phyloP scores from a whole-genome alignment of 2,329 filamentous ascomycete genomes.

The Escovopsis weberi region DNA sequence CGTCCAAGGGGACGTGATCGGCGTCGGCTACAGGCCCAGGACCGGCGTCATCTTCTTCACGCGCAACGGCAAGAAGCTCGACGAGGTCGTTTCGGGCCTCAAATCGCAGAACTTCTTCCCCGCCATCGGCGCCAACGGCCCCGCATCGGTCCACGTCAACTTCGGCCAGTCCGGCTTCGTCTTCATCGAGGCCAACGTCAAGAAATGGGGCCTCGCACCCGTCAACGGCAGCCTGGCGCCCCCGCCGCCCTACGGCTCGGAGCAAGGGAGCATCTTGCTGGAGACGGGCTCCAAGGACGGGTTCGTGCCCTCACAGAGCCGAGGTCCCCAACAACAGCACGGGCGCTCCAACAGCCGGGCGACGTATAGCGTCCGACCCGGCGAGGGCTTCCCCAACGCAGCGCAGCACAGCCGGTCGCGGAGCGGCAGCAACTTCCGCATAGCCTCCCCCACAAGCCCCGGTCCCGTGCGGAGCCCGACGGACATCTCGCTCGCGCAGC shows the following conservation, averaged over 20 bases:
- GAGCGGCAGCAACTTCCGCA: conserved; percentile 51
- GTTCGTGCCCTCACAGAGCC: conserved; percentile 29
- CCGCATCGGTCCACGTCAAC: conserved; percentile 87
- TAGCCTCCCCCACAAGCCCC: conserved; percentile 66
- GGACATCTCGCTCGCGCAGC: conserved; percentile 84
- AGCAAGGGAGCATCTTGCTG: conserved; percentile 89
- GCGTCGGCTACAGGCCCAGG: conserved; percentile 85
- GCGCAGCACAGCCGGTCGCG: conserved; percentile 52
- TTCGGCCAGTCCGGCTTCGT: conserved; percentile 97
- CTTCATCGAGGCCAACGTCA: conserved; percentile 98
- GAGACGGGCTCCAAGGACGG: conserved; percentile 63
- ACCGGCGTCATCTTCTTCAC: conserved; percentile 97
- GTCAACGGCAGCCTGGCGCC: conserved; percentile 92
- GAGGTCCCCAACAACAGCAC: conserved; percentile 17
- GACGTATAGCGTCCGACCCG: conserved; percentile 25
- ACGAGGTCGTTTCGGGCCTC: conserved; percentile 83
- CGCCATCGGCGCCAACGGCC: conserved; percentile 89
- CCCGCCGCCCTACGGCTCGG: conserved; percentile 89
- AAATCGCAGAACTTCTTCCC: conserved; percentile 97
- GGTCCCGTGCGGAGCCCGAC: conserved; percentile 84
- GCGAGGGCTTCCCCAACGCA: conserved; percentile 35
- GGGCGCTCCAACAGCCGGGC: conserved; percentile 20
- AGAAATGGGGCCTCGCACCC: conserved; percentile 96
- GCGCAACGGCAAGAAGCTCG: conserved; percentile 91
- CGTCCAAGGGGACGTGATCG: conserved; percentile 89